Percentiles rank a stretch among this genome's conserved stretches.
Conservation (phyloP, 2,329 filamentous ascomycete species). For the Fusarium burgessii region DNA sequence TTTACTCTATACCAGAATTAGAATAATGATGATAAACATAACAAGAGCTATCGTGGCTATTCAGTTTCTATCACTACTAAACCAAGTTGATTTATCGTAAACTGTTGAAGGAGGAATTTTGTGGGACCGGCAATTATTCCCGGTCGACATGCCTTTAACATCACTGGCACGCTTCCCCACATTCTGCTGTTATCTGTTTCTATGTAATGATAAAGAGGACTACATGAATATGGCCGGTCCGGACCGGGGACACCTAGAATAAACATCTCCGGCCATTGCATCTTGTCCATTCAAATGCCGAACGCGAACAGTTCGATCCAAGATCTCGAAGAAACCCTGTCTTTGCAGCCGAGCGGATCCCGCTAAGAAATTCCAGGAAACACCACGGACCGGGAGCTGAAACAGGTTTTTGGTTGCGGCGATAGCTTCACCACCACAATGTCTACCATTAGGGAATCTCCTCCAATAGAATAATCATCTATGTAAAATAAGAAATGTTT, state of each 20-base stretch:
- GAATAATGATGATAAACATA: background rate
- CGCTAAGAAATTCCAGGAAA: constrained; percentile 13
- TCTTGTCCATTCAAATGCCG: constrained; percentile 32
- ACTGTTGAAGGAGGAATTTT: background rate
- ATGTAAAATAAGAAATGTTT: too few species aligned
- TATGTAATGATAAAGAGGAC: background rate
- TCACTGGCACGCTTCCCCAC: constrained; percentile 8
- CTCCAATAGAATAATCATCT: background rate
- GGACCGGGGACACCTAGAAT: constrained; percentile 18
- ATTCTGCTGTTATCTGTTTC: background rate
- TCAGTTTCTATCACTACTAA: background rate
- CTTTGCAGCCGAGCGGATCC: constrained; percentile 23
- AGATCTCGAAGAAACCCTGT: constrained; percentile 26
- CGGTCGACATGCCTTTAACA: constrained; percentile 37
- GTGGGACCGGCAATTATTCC: constrained; percentile 44
- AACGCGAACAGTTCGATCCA: constrained; percentile 27
- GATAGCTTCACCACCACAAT: constrained; percentile 34
- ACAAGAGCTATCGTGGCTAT: background rate
- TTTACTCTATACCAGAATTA: background rate
- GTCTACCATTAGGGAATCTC: too few species aligned
- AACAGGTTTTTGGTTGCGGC: constrained; percentile 10
- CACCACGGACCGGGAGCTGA: constrained; percentile 33
- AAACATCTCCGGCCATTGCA: constrained; percentile 6
- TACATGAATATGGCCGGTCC: constrained; percentile 22
- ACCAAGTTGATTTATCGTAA: background rate